Percentiles rank a stretch among this genome's conserved stretches.
phyloP scores from a whole-genome alignment of 148 eudicot genomes.

The Chenopodium quinoa region DNA sequence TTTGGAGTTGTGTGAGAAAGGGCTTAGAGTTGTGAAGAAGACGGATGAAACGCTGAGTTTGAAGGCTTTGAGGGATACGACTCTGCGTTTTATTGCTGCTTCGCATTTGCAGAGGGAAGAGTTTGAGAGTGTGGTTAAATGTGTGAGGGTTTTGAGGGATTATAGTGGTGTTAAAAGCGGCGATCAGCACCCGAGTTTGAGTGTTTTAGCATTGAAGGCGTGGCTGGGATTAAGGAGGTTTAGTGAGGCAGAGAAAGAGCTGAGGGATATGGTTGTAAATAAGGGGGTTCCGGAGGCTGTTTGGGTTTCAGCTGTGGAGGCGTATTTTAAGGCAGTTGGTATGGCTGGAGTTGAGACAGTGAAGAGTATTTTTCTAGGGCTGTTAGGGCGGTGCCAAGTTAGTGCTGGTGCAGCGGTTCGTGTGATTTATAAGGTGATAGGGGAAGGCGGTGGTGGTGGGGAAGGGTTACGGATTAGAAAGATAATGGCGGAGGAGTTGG shows the following conservation, averaged over 20 bases:
- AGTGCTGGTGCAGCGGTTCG: conserved; percentile 74
- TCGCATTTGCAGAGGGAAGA: conserved; percentile 82
- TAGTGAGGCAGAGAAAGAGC: conserved; percentile 87
- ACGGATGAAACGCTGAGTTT: conserved; percentile 55
- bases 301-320: conserved; percentile 92
- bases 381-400: conserved; percentile 72
- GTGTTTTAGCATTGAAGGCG: conserved; percentile 94
- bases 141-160: conserved; percentile 84
- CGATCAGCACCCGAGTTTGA: conserved; percentile 82
- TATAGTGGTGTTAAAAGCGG: conserved; percentile 30
- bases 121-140: conserved; percentile 85
- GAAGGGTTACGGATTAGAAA: conserved; percentile 65
- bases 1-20: conserved; percentile 77
- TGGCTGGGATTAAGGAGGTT: conserved; percentile 83
- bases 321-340: conserved; percentile 77
- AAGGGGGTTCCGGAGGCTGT: conserved; percentile 79
- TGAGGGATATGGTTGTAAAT: conserved; percentile 71
- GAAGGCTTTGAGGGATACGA: conserved; percentile 52
- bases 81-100: conserved; percentile 87
- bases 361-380: conserved; percentile 76
- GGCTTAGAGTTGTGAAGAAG: conserved; percentile 62
- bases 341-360: conserved; percentile 76
- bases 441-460: conserved; percentile 43
- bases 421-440: conserved; percentile 69
- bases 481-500: conserved; percentile 72